A percentile compares a stretch with the other conserved stretches of the same genome.
Conservation (phyloP, 495 filamentous ascomycete genomes). For the Massariosphaeria phaeospora region DNA sequence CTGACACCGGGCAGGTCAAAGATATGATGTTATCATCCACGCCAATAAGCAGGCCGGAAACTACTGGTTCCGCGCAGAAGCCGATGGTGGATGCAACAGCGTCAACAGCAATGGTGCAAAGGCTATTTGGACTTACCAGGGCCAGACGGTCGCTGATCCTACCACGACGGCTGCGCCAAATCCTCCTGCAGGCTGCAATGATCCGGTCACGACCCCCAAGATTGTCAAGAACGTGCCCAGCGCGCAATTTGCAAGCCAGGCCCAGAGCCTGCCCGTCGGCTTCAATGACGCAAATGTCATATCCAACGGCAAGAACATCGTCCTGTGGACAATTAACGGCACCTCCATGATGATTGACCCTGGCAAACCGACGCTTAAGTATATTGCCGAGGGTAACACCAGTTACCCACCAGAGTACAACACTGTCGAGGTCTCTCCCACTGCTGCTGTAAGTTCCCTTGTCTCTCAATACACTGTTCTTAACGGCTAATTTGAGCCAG, state of each 20-base stretch:
- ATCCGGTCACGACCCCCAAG: constrained; percentile 11
- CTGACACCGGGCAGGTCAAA: constrained; percentile 29
- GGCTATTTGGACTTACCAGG: constrained; percentile 22
- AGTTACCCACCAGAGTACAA: constrained; percentile 34
- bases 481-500: constrained; percentile 7
- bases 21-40: constrained; percentile 41
- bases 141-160: constrained; percentile 14
- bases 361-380: constrained; percentile 36
- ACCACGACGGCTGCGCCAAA: constrained; percentile 7
- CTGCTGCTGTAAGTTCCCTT: constrained; percentile 5
- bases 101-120: constrained; percentile 13
- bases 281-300: constrained; percentile 26
- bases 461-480: background rate
- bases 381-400: constrained; percentile 34
- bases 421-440: constrained; percentile 30
- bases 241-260: constrained; percentile 23
- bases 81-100: constrained; percentile 21
- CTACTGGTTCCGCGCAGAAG: constrained; percentile 42
- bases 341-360: constrained; percentile 38
- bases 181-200: constrained; percentile 16
- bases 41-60: constrained; percentile 37
- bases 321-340: constrained; percentile 40
- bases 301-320: constrained; percentile 32
- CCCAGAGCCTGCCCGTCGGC: constrained; percentile 32
- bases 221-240: constrained; percentile 32